Evolutionary conservation across 2,329 filamentous ascomycete genomes (phyloP), one percentile per base, ranked within the genome.

Genomic region (Talaromyces sp.): DNA sequence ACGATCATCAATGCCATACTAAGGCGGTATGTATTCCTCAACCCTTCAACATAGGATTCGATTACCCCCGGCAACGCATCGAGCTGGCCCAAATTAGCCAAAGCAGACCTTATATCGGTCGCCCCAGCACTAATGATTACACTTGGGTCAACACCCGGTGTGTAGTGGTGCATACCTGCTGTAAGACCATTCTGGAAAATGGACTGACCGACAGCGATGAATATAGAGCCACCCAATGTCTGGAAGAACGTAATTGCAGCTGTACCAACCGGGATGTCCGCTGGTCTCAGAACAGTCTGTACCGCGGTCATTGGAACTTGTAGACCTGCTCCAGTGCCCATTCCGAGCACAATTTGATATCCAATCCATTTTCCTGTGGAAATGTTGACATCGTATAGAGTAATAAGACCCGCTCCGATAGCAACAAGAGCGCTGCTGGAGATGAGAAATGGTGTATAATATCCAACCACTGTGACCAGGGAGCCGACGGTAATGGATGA

Each of bases 161-260:
- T 50, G 10, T 45, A 3, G 37, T 9, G 19, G 15, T 27, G 22
- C 25, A 63, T 57, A 11, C 50, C 50, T 11, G 10, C 33, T 25
- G n/a, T 62, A 9, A 62, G 47, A 3, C 68, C 67, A 56, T 76
- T 77, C 9, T 67, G 68, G 50, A 77, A 76, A 3, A 62, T 35
- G 9, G 47, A 54, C 67, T 80, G 74, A 2, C 63, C 75, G 9
- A 78, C 73, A 1, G 75, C 74, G 15, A 78, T 67, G 31, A 78
- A 79, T 11, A 80, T 62, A 0, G 77, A 67, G 2, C 77, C 77
- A 4, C 75, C 77, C 2, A 80, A 68, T 5, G 73, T 76, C 66
- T 79, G 76, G 7, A 69, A 54, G 61, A 80, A 80, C 62, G 75
- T 73, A 3, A 78, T 65, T 0, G 77, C 68, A 0, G 75, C 73